Conservation (phyloP, 2,329 filamentous ascomycete species). For the Cercospora berteroae region DNA sequence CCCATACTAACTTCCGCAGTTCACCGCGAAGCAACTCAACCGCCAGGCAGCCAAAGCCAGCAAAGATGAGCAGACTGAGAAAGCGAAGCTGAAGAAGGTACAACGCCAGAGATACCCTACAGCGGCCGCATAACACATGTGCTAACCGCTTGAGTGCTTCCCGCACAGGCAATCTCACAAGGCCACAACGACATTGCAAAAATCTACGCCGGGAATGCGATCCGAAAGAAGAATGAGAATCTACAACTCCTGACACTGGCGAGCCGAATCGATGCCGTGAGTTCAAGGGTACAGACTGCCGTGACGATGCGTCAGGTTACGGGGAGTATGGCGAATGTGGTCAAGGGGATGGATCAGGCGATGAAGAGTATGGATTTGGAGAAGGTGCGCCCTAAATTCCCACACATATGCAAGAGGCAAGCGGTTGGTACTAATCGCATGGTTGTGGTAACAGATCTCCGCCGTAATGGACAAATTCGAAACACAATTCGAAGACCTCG, state of each 20-base stretch:
- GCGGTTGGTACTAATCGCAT: too few species aligned
- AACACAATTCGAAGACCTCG: conserved; percentile 54
- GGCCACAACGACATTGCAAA: conserved; percentile 59
- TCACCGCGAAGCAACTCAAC: conserved; percentile 63
- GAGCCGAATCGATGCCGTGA: conserved; percentile 59
- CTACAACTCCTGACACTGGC: conserved; percentile 58
- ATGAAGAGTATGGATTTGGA: conserved; percentile 65
- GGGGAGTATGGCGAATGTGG: conserved; percentile 61
- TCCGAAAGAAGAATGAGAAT: conserved; percentile 63
- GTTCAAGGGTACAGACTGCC: conserved; percentile 60
- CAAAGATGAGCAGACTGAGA: conserved; percentile 61
- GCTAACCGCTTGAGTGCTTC: too few species aligned
- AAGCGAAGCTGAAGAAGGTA: conserved; percentile 59
- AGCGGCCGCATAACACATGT: too few species aligned
- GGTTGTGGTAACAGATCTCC: conserved; percentile 50
- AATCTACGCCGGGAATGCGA: conserved; percentile 63
- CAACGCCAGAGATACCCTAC: too few species aligned
- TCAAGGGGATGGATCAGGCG: conserved; percentile 60
- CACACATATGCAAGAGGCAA: too few species aligned
- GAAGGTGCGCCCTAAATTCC: conserved; percentile 46
- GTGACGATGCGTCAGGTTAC: conserved; percentile 63
- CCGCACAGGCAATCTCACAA: conserved; percentile 60
- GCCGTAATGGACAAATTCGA: conserved; percentile 67
- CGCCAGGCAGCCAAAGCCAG: conserved; percentile 60
- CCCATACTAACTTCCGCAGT: conserved; percentile 41